A percentile compares a stretch with the other conserved stretches of the same genome.
These are phyloP conservation scores for Lactifluus volemus DNA, from an alignment of 768 basidiomycete genomes.

Conservation along the genomic window DNA sequence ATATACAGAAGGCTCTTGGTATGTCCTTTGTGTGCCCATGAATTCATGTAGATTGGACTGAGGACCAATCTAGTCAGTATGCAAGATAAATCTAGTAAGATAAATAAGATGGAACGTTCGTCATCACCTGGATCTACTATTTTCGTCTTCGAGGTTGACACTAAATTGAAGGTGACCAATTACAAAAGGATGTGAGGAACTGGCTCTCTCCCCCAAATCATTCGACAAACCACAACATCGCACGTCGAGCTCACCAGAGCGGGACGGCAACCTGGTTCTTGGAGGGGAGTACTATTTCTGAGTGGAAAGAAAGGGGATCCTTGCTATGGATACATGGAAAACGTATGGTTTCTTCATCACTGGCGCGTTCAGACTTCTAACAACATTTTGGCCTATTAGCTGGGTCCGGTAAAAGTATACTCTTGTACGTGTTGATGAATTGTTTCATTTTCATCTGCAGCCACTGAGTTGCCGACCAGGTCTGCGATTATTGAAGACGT, in stretches of 20 bases:
- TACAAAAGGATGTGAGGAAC: not conserved
- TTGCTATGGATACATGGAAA: constrained; percentile 8
- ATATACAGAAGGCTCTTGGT: not conserved
- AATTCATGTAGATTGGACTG: no score
- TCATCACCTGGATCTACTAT: not conserved
- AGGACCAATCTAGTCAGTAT: not conserved
- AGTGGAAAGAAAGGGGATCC: not conserved
- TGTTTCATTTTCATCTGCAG: not conserved
- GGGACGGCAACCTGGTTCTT: constrained; percentile 3
- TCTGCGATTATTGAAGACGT: not conserved
- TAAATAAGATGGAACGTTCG: constrained; percentile 6
- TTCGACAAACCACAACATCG: not conserved
- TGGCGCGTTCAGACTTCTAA: not conserved
- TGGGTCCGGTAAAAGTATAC: not conserved
- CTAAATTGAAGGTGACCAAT: not conserved
- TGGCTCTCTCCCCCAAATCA: constrained; percentile 2
- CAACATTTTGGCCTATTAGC: not conserved
- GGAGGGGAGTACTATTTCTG: not conserved
- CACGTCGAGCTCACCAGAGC: not conserved
- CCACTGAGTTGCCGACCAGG: not conserved
- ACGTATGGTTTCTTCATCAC: not conserved
- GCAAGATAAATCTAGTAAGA: not conserved
- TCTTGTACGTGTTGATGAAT: not conserved
- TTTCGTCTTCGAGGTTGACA: not conserved
- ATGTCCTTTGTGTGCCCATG: not conserved